Base-by-base conservation (phyloP, 2,329 filamentous ascomycete species). In the Colletotrichum euphorbiae region DNA sequence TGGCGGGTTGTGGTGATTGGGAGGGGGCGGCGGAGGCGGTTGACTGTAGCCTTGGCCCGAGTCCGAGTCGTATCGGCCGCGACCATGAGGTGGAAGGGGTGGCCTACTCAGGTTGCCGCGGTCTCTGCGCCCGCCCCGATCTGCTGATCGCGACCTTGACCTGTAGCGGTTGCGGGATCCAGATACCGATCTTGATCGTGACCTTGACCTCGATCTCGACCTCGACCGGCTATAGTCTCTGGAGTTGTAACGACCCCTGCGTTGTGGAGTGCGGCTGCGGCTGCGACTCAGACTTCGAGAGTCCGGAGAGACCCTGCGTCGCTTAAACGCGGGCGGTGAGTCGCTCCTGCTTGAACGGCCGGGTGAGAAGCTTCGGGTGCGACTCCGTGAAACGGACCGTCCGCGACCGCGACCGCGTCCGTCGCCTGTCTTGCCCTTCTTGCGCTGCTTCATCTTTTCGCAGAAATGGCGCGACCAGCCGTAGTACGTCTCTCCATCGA, bases 401-500 rank as follows among this genome's bases (percentile, higher is more conserved):
- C 77, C 79, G 28, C 79, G 76, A 5, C 77, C 79, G 28, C 79
- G 76, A 5, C 72, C 71, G 15, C 74, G 72, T n/a, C 71, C 69
- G 5, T 69, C 71, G 5, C 69, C 62, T 13, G 33, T 71, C 55
- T 67, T 72, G 12, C 72, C 72, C 62, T 79, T 82, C 50, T 76
- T 80, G 42, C 86, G 82, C 57, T 83, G 80, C 78, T 91, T 93
- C 91, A 96, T 96, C 74, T 91, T 92, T 72, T 93, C 84, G 76
- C 93, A 97, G 72, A 97, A 96, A 1, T 83, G 82, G 43, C 87
- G 86, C 5, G 93, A 95, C 94, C 94, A 97, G 69, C 93, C 94
- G 75, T 97, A 97, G 77, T 97, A 97, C 1, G 91, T 93, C 70
- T 93, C 90, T 1, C 90, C 90, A 6, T 85, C 83, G 6, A 90